Percentiles rank a stretch among this genome's conserved stretches.
Conservation (phyloP, 2,329 filamentous ascomycete genomes). For the Sporothrix phasma region DNA sequence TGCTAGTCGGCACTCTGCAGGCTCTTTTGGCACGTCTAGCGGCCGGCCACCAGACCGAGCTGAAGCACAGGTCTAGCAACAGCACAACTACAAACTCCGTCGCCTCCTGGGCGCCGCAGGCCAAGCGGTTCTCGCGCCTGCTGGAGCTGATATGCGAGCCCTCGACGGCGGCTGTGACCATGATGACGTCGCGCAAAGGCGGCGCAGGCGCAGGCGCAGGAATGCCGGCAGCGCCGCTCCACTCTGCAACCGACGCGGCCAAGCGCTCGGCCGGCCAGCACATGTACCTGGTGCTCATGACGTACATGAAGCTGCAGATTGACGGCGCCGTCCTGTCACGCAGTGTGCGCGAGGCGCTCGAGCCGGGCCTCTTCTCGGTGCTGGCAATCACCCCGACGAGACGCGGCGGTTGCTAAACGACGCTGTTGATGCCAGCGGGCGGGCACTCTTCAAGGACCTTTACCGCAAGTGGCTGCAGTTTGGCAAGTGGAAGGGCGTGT, state of each 20-base stretch:
- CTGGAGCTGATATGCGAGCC: slow-evolving; percentile 39
- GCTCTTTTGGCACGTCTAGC: slow-evolving; percentile 46
- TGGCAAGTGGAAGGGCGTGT: slow-evolving; percentile 54
- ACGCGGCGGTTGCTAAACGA: slow-evolving; percentile 49
- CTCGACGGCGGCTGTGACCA: slow-evolving; percentile 43
- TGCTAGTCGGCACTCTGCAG: slow-evolving; percentile 45
- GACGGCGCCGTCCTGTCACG: slow-evolving; percentile 38
- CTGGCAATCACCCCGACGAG: slow-evolving; percentile 48
- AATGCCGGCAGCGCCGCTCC: slow-evolving; percentile 29
- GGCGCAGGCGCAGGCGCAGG: background rate
- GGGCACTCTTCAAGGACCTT: slow-evolving; percentile 49
- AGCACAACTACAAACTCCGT: slow-evolving; percentile 22
- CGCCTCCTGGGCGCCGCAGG: slow-evolving; percentile 34
- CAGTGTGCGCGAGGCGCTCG: slow-evolving; percentile 43
- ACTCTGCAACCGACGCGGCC: slow-evolving; percentile 50
- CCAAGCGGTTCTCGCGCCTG: slow-evolving; percentile 32
- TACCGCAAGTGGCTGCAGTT: slow-evolving; percentile 51
- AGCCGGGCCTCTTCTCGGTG: slow-evolving; percentile 48
- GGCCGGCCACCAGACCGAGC: slow-evolving; percentile 26
- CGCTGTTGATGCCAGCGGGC: slow-evolving; percentile 47
- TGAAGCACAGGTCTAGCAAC: slow-evolving; percentile 9
- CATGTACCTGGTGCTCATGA: slow-evolving; percentile 51
- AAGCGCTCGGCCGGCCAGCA: slow-evolving; percentile 51
- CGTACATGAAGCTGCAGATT: slow-evolving; percentile 52
- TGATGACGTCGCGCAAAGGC: slow-evolving; percentile 3